These are phyloP conservation scores for Phoma sp. DNA, from an alignment of 2,329 filamentous ascomycete genomes.

Conservation along the genomic window DNA sequence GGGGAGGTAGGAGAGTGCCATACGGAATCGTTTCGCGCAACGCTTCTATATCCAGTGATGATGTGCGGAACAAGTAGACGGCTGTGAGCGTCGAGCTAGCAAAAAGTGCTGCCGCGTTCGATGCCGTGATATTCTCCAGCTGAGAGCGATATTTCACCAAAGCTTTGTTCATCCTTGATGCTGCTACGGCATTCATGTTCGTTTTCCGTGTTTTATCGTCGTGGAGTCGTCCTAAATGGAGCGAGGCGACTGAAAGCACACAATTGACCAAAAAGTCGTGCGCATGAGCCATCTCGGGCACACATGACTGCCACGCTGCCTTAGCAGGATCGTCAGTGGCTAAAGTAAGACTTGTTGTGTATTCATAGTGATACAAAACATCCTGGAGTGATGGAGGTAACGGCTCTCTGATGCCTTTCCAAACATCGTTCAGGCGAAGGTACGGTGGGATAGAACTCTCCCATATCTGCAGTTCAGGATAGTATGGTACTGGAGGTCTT, in stretches of 20 bases:
- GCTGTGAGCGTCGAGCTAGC: constrained; percentile 43
- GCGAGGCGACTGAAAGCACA: constrained; percentile 55
- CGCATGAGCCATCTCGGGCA: constrained; percentile 51
- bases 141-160: constrained; percentile 37
- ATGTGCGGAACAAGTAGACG: constrained; percentile 45
- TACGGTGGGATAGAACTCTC: constrained; percentile 27
- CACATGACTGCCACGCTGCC: constrained; percentile 39
- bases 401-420: constrained; percentile 35
- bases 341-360: constrained; percentile 42
- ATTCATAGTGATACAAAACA: constrained; percentile 45
- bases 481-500: neutral
- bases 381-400: constrained; percentile 34
- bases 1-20: constrained; percentile 24
- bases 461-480: constrained; percentile 11
- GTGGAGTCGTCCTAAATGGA: constrained; percentile 54
- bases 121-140: constrained; percentile 47
- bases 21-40: constrained; percentile 33
- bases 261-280: constrained; percentile 56
- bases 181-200: constrained; percentile 39
- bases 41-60: constrained; percentile 41
- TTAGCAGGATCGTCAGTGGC: constrained; percentile 41
- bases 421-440: constrained; percentile 37
- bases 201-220: constrained; percentile 27
- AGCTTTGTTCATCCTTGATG: constrained; percentile 46
- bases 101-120: constrained; percentile 54